Evolutionary conservation across 1,284 basidiomycete species (phyloP).

Genomic region (Somion occarium): DNA sequence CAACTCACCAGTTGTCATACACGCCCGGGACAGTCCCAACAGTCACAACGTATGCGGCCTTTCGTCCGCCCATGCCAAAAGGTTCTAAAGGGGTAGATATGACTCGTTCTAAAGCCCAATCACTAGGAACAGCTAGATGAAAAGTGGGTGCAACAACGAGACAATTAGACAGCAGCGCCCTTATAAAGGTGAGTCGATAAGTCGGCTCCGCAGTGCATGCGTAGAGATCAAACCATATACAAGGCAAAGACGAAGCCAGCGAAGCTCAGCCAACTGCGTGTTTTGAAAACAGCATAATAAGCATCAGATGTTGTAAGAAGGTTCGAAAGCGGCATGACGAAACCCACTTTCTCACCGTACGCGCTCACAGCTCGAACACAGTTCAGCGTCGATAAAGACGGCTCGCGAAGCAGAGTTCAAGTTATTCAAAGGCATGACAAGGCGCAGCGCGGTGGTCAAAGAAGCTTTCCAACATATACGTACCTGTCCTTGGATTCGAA

Average conservation of each 20-base stretch:
- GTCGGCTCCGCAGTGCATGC: neutral
- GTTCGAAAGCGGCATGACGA: neutral
- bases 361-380: too few relatives aligned
- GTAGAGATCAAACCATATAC: neutral
- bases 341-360: too few relatives aligned
- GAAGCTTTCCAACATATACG: neutral
- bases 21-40: constrained; percentile 41
- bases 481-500: neutral
- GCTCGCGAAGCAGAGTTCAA: too few relatives aligned
- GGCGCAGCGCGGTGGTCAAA: neutral
- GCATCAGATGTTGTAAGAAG: neutral
- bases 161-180: too few relatives aligned
- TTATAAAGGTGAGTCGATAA: too few relatives aligned
- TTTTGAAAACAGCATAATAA: too few relatives aligned
- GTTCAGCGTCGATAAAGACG: too few relatives aligned
- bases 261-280: too few relatives aligned
- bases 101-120: neutral
- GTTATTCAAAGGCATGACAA: neutral
- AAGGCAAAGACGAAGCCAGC: neutral
- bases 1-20: constrained; percentile 41
- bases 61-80: constrained; percentile 31
- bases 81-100: constrained; percentile 1
- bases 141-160: neutral
- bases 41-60: constrained; percentile 43
- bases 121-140: neutral